These are phyloP conservation scores for Phytophthora pini DNA, from an alignment of 352 stramenopile genomes.

Conservation along the genomic window DNA sequence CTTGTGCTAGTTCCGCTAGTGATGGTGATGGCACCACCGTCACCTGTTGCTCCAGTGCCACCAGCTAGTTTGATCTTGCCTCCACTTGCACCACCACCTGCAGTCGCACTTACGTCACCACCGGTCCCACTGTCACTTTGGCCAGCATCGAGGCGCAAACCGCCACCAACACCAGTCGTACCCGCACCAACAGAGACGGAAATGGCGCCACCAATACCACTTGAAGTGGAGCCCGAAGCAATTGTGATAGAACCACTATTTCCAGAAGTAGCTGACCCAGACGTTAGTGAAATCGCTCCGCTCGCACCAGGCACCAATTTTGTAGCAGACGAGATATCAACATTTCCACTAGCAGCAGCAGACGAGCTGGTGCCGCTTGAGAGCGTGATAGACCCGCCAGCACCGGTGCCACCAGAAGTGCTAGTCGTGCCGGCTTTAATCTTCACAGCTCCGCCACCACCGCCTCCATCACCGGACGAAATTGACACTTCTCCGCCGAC, in stretches of 20 bases:
- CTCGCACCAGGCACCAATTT: constrained; percentile 41
- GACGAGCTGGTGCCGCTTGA: constrained; percentile 46
- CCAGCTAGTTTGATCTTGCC: constrained; percentile 42
- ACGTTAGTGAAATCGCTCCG: constrained; percentile 38
- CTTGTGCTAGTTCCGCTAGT: constrained; percentile 44
- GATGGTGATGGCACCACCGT: constrained; percentile 51
- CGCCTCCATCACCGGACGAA: constrained; percentile 40
- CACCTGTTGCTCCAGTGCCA: constrained; percentile 43
- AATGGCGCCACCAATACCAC: constrained; percentile 36
- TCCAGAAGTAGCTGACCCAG: constrained; percentile 38
- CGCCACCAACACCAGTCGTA: constrained; percentile 31
- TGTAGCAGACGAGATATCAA: constrained; percentile 39
- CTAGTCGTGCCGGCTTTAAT: constrained; percentile 33
- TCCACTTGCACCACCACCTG: constrained; percentile 39
- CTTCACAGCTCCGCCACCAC: constrained; percentile 34
- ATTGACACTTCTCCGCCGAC: constrained; percentile 38
- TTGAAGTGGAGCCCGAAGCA: constrained; percentile 35
- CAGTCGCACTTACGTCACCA: constrained; percentile 26
- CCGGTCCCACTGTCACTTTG: constrained; percentile 39
- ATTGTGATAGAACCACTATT: constrained; percentile 45
- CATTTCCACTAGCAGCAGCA: constrained; percentile 36
- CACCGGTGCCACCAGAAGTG: constrained; percentile 22
- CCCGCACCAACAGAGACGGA: constrained; percentile 44
- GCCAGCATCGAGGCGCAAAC: constrained; percentile 28
- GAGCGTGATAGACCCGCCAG: constrained; percentile 45